These are phyloP conservation scores for Lyophyllum shimeji DNA, from an alignment of 768 basidiomycete genomes.

Conservation along the genomic window DNA sequence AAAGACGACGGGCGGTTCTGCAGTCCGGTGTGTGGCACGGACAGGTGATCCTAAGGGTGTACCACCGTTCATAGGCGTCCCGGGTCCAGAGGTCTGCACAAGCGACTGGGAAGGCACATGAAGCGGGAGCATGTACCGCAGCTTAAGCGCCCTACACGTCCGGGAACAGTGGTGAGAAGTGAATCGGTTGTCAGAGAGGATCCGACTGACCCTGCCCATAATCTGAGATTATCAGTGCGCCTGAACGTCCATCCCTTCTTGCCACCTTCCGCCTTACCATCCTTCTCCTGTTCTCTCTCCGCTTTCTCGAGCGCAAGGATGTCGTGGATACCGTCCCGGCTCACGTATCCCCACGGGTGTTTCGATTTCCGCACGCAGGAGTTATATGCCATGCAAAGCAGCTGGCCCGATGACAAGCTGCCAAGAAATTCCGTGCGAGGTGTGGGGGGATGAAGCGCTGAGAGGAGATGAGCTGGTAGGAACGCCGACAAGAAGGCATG, in stretches of 20 bases:
- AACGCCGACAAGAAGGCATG: conserved; percentile 60
- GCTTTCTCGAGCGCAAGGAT: conserved; percentile 65
- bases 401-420: conserved; percentile 70
- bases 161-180: not conserved
- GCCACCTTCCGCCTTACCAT: conserved; percentile 36
- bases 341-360: conserved; percentile 89
- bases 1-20: conserved; percentile 58
- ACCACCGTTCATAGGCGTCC: conserved; percentile 16
- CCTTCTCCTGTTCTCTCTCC: conserved; percentile 30
- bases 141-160: conserved; percentile 64
- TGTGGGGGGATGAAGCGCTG: conserved; percentile 32
- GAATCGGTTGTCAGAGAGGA: not conserved
- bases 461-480: conserved; percentile 57
- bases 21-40: conserved; percentile 32
- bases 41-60: conserved; percentile 32
- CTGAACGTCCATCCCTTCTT: conserved; percentile 82
- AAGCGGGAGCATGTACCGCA: conserved; percentile 78
- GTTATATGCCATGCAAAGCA: conserved; percentile 83
- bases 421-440: conserved; percentile 45
- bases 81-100: conserved; percentile 16
- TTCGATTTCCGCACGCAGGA: conserved; percentile 74
- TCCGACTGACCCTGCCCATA: conserved; percentile 78
- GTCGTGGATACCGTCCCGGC: conserved; percentile 74
- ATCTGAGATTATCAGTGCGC: conserved; percentile 78
- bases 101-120: conserved; percentile 45